Evolutionary conservation across 768 basidiomycete species (phyloP), one percentile per base, ranked within the genome.

Genomic region (Thelephora aurantiotincta): DNA sequence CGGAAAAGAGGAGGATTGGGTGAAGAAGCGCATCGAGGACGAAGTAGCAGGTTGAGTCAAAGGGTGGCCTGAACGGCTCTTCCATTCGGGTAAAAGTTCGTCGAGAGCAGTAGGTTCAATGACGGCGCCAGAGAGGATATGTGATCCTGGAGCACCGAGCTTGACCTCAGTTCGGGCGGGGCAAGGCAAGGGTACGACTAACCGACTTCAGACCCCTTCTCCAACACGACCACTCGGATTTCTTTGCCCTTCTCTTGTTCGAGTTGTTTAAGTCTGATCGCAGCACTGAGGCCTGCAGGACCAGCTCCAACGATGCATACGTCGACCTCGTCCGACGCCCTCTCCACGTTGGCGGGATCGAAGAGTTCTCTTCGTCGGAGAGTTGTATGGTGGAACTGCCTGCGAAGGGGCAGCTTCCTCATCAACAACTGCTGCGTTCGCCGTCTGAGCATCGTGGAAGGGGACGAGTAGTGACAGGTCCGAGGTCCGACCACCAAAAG

Each of bases 271-370:
- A 99, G 67, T 5, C 91, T 75, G 51, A 98, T 98, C 4, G 92
- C 94, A n/a, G 94, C 92, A 52, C 82, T 83, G 51, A 99, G 73
- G 5, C 96, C 94, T 0, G 96, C 94, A 0, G 96, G 96, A 2
- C 93, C 96, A 2, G 75, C 93, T 9, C 94, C 94, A 48, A 96
- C 92, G 58, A 99, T 97, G 62, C 91, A 94, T 33, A 98, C 92
- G 57, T 99, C 94, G 33, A 93, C 92, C 38, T 90, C 78, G 57
- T 98, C 96, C 37, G 80, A 74, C n/a, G 78, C 78, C 11, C 92
- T 76, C 52, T 96, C 87, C 14, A 91, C 70, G n/a, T 61, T 64
- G 13, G 63, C 63, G 0, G 80, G 74, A 57, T 85, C 73, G 60
- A 75, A 72, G 5, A 49, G 52, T 33, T 67, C 68, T 48, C 70